Evolutionary conservation across 1,139 yeast genomes (phyloP), one percentile per base, ranked within the genome.

Genomic region (Pichia sp.): DNA sequence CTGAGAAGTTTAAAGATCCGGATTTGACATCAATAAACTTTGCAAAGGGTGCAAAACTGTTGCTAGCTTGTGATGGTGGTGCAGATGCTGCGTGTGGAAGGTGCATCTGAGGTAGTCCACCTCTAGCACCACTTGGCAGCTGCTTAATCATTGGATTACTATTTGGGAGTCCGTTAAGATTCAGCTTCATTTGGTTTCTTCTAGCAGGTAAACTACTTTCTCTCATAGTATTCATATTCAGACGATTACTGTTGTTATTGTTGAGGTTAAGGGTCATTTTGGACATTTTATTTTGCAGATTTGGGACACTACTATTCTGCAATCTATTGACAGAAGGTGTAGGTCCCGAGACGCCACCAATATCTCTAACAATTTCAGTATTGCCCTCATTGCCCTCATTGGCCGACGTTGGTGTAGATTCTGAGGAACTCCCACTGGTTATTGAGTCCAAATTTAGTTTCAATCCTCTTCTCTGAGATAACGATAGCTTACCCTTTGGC

Each of bases 21-120:
- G 94, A 82, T 52, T 85, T 83, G 48, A 91, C 79, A 60, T 91
- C 97, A 27, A 91, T 76, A 55, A 85, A 88, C 53, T 85, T 82
- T 21, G 93, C 74, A 57, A 84, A 88, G 55, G 81, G 78, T 13
- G 91, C 83, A 63, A 88, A 87, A 34, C 30, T 14, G 27, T 38
- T 39, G 21, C 22, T 38, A 5, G 29, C 20, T 21, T 28, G 40
- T 17, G 37, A 15, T 4, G 66, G 67, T 12, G 68, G 53, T 47
- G 65, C 48, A n/a, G 38, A 28, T 15, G 27, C 5, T 27, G 27
- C 4, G 6, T 5, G 22, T 10, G n/a, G n/a, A n/a, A n/a, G 10
- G 27, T 11, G 2, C 10, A 14, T n/a, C 11, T 8, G 9, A 8
- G 8, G 12, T 14, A 8, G 13, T 15, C 27, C 27, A 25, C 13